Percentiles rank a stretch among this genome's conserved stretches.
Conservation (phyloP, 495 filamentous ascomycete species). For the Thermochaetoides thermophila region DNA sequence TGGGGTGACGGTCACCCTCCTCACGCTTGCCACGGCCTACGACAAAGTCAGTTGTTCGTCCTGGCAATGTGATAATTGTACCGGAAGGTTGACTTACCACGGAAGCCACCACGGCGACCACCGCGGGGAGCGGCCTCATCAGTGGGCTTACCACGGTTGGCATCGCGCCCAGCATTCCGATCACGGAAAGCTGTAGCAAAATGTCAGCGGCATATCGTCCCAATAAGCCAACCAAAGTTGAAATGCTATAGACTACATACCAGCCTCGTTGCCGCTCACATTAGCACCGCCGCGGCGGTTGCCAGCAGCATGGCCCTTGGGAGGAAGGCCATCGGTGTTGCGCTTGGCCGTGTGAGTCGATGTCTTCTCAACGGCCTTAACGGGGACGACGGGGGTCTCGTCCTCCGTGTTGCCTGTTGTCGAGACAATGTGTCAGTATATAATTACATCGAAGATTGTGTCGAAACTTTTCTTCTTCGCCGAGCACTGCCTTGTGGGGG, state of each 20-base stretch:
- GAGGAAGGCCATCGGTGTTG: conserved; percentile 66
- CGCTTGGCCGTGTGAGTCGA: conserved; percentile 69
- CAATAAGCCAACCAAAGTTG: too few species aligned
- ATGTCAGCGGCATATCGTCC: too few species aligned
- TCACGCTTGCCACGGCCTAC: conserved; percentile 35
- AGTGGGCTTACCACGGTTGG: conserved; percentile 68
- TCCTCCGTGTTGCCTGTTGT: conserved; percentile 63
- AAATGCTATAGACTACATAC: conserved; percentile 29
- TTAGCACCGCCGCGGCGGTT: conserved; percentile 39
- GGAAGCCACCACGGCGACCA: conserved; percentile 37
- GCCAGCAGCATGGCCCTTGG: conserved; percentile 24
- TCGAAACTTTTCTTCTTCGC: too few species aligned
- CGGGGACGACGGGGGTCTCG: conserved; percentile 61
- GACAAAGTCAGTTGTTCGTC: conserved; percentile 4
- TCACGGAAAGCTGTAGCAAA: conserved; percentile 75
- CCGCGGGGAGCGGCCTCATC: conserved; percentile 51
- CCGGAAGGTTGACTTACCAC: conserved; percentile 24
- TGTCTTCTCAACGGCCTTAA: conserved; percentile 77
- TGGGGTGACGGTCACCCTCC: conserved; percentile 72
- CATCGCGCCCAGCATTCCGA: conserved; percentile 62
- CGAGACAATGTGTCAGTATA: conserved; percentile 13
- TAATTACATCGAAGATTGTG: too few species aligned
- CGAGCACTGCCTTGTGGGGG: too few species aligned
- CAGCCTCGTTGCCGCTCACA: conserved; percentile 63
- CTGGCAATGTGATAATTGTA: background rate